Evolutionary conservation across 371 early-diverging fungal genomes (phyloP).

Genomic region (Zopfochytrium polystomum): DNA sequence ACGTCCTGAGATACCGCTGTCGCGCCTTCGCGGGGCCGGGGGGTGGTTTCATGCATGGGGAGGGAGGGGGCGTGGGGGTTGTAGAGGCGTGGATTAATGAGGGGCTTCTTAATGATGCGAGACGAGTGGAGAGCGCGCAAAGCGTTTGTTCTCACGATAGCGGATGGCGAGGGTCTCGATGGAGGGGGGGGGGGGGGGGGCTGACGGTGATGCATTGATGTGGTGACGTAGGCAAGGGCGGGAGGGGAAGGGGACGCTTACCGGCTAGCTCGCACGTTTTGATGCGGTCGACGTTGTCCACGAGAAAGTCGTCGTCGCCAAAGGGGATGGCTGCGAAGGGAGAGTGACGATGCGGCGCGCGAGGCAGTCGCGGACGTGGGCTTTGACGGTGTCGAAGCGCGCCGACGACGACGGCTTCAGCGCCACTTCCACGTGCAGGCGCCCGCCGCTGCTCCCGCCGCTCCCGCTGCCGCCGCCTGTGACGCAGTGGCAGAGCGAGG

Average conservation of each 20-base stretch:
- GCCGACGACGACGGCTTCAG: slow-evolving; percentile 19
- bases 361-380: slow-evolving; percentile 24
- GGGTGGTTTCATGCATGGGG: slow-evolving; percentile 15
- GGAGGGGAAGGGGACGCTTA: background rate
- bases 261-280: slow-evolving; percentile 28
- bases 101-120: background rate
- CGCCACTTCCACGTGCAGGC: slow-evolving; percentile 29
- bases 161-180: background rate
- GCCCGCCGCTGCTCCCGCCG: no score
- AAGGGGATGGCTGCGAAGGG: slow-evolving; percentile 4
- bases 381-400: slow-evolving; percentile 17
- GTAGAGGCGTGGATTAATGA: background rate
- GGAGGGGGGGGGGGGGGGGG: background rate
- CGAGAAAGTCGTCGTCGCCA: slow-evolving; percentile 19
- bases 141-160: background rate
- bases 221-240: background rate
- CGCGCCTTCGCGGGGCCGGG: background rate
- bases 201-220: slow-evolving; percentile 1
- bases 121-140: slow-evolving; percentile 1
- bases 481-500: no score
- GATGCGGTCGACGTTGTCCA: slow-evolving; percentile 27
- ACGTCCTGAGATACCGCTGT: slow-evolving; percentile 11
- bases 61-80: slow-evolving; percentile 21
- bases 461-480: no score
- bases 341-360: slow-evolving; percentile 13